Base-by-base conservation (phyloP, 202 grass and related monocot genomes). In the Alloteropsis angusta region DNA sequence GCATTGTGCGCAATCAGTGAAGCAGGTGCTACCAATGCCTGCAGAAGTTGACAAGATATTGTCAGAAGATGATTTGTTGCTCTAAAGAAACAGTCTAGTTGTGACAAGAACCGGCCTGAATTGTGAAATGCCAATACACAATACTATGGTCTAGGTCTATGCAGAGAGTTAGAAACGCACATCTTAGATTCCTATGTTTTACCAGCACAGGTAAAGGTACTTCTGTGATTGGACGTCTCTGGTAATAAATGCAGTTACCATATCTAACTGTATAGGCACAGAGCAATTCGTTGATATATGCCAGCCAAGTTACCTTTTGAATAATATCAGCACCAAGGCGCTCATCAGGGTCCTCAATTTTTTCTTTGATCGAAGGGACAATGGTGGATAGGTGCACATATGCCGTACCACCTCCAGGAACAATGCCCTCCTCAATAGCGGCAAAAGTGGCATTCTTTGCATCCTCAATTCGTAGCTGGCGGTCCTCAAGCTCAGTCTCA, bases 401-500 rank as follows among this genome's bases (percentile, higher is more conserved):
- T 0, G 89, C 89, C 18, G 86, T 46, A 7, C 86, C 90, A 54
- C 90, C 86, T 54, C 90, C 90, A 43, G 90, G 86, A 67, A 92
- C 90, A 83, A 92, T 89, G 38, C 90, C 90, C 54, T 92, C 90
- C 63, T 92, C 86, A 5, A 92, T 88, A 28, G 90, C 86, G 22
- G 86, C 90, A 10, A 88, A 88, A 32, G 90, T 88, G 8, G 82
- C 86, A 81, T 88, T 88, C 41, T 88, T 88, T 6, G 90, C 86
- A 19, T 86, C 90, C 75, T 92, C 90, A 9, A 92, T 81, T 6
- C 86, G 69, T 19, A 88, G 86, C 64, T 89, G 84, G 37, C 90
- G 90, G 71, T 92, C 90, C 63, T 92, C 86, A 9, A 92, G 90
- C 63, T 92, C 90, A 21, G 86, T 86, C 70, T 92, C 89, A 0